Evolutionary conservation across 495 filamentous ascomycete species (phyloP), one percentile per base, ranked within the genome.

Genomic region (Thermothielavioides terrestris): DNA sequence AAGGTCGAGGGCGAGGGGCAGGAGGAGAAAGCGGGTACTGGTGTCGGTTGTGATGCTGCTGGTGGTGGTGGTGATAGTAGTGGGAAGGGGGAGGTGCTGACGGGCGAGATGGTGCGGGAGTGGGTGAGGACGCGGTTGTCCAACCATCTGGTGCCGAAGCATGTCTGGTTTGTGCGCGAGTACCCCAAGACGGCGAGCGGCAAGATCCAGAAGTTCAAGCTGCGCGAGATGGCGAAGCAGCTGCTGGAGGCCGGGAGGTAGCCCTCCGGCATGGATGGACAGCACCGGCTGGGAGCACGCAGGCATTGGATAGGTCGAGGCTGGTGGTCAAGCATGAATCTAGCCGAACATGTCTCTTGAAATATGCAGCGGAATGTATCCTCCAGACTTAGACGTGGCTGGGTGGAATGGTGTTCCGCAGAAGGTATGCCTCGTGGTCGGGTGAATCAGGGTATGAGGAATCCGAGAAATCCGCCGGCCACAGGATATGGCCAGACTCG

Each of bases 111-210:
- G 35, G 72, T 94, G 0, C 75, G 77, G 58, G 62, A 71, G 10
- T 96, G 87, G 87, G 89, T 96, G 7, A 68, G 75, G 28, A 69
- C 69, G 54, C 76, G 76, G 38, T 64, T 98, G 50, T 88, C 84
- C 41, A 69, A 76, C 57, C 91, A 96, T 72, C 72, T 73, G 76
- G 88, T 87, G 43, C 92, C 92, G 0, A 94, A 90, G 65, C 79
- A 94, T 64, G 81, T 96, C 27, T 96, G 94, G 66, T 94, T 86
- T 74, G 71, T 86, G 2, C 77, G 81, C 0, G 74, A 78, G 8
- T 92, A 86, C 58, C 92, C 92, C 7, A 96, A 95, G 74, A 98
- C 92, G 18, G 86, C 88, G 17, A 95, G 88, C 62, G 92, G 92
- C 26, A 98, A 98, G 76, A 92, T 98, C 35, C 88, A 95, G 71